Evolutionary conservation across 2,329 filamentous ascomycete species (phyloP).

Genomic region (Botrytis medusae): DNA sequence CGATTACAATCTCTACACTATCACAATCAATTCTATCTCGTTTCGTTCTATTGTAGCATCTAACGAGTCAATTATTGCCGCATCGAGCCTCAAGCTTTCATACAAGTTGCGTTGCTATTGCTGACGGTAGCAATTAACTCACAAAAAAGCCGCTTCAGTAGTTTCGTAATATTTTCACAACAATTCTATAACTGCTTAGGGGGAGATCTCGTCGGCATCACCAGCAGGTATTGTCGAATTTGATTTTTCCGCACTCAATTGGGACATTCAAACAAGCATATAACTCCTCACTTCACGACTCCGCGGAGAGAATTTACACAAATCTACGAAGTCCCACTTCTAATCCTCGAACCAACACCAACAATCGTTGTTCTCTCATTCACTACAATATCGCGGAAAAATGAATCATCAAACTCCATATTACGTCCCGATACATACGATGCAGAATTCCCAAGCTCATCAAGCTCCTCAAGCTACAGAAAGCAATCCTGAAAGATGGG

Average conservation of each 20-base stretch:
- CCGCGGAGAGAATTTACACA: not conserved
- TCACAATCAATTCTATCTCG: not conserved
- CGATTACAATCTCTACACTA: not conserved
- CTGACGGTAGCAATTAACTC: not conserved
- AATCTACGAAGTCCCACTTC: not conserved
- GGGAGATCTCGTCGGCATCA: not conserved
- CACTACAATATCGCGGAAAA: not conserved
- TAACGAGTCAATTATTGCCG: not conserved
- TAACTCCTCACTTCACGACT: not conserved
- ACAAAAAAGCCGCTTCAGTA: not conserved
- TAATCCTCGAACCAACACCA: not conserved
- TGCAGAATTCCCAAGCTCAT: not conserved
- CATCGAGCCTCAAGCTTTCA: slow-evolving; percentile 13
- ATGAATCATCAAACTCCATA: not conserved
- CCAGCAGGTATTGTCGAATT: not conserved
- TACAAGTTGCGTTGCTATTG: slow-evolving; percentile 2
- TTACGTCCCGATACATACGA: not conserved
- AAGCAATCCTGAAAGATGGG: slow-evolving; percentile 6
- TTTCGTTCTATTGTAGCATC: slow-evolving; percentile 18
- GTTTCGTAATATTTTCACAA: not conserved
- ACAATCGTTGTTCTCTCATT: not conserved
- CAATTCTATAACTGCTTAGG: not conserved
- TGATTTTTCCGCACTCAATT: not conserved
- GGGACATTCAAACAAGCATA: not conserved
- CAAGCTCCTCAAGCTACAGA: not conserved